A percentile compares a stretch with the other conserved stretches of the same genome.
phyloP scores from a whole-genome alignment of 495 filamentous ascomycete species.

The Thozetella sp. region DNA sequence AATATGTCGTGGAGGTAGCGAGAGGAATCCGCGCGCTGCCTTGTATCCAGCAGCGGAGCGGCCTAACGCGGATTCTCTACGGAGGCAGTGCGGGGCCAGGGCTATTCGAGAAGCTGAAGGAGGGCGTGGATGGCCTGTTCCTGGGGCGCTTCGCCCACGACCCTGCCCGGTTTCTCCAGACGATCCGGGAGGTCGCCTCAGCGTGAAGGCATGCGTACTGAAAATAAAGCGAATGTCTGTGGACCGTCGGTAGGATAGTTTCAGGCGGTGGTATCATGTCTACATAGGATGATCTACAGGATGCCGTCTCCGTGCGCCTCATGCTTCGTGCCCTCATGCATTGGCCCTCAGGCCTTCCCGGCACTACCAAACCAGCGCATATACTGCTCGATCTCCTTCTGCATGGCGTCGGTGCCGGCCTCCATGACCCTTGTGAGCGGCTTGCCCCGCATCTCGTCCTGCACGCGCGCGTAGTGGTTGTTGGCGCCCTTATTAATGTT shows the following conservation, averaged over 20 bases:
- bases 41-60: conserved; percentile 36
- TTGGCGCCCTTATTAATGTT: conserved; percentile 88
- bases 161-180: conserved; percentile 62
- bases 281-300: neutral
- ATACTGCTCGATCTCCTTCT: conserved; percentile 71
- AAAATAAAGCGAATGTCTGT: neutral
- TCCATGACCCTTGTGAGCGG: conserved; percentile 73
- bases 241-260: neutral
- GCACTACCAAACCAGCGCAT: conserved; percentile 71
- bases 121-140: conserved; percentile 80
- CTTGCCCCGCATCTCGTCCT: conserved; percentile 68
- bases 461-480: conserved; percentile 64
- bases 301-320: neutral
- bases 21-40: conserved; percentile 54
- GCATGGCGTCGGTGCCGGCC: conserved; percentile 72
- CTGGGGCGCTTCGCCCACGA: conserved; percentile 82
- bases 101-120: conserved; percentile 64
- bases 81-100: conserved; percentile 82
- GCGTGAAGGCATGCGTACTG: too few species aligned
- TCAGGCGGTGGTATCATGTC: neutral
- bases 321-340: neutral
- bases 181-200: conserved; percentile 72
- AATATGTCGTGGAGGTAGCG: conserved; percentile 74
- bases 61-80: conserved; percentile 69
- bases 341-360: conserved; percentile 53